A percentile compares a stretch with the other conserved stretches of the same genome.
phyloP scores from a whole-genome alignment of 2,329 filamentous ascomycete species.

The Colletotrichum truncatum region DNA sequence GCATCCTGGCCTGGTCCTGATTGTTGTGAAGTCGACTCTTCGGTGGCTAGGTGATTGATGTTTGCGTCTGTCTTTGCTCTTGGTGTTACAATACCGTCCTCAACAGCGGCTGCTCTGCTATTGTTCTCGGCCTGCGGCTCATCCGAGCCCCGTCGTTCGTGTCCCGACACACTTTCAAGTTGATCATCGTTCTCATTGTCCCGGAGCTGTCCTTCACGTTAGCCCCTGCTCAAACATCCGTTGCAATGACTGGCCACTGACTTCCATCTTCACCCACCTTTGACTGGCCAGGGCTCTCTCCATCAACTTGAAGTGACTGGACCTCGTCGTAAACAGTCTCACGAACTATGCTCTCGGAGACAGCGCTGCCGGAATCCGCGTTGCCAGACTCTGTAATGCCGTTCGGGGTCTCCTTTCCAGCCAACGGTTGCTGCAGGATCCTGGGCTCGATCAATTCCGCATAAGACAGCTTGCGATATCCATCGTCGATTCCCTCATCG shows the following conservation, averaged over 20 bases:
- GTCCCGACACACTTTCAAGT: not conserved
- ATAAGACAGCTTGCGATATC: constrained; percentile 68
- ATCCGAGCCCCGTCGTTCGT: not conserved
- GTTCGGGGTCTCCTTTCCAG: constrained; percentile 34
- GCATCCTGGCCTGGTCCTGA: not conserved
- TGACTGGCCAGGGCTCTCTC: constrained; percentile 26
- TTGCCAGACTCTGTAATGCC: constrained; percentile 35
- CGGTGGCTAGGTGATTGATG: not conserved
- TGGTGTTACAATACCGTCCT: not conserved
- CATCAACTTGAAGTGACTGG: constrained; percentile 7
- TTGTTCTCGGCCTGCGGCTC: not conserved
- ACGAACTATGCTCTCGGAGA: constrained; percentile 34
- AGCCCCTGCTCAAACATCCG: constrained; percentile 24
- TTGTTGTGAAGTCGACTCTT: constrained; percentile 26
- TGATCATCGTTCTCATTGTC: not conserved
- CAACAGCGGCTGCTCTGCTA: not conserved
- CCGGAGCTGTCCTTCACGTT: constrained; percentile 13
- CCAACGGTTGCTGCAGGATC: constrained; percentile 58
- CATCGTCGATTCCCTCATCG: constrained; percentile 64
- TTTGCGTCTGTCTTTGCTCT: not conserved
- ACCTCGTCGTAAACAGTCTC: constrained; percentile 32
- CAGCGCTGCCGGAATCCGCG: too few relatives aligned
- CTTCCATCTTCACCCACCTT: constrained; percentile 37
- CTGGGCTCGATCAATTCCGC: constrained; percentile 74
- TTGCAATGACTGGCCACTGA: constrained; percentile 37